These are phyloP conservation scores for Cerioporus squamosus DNA, from an alignment of 1,284 basidiomycete species.

Conservation along the genomic window DNA sequence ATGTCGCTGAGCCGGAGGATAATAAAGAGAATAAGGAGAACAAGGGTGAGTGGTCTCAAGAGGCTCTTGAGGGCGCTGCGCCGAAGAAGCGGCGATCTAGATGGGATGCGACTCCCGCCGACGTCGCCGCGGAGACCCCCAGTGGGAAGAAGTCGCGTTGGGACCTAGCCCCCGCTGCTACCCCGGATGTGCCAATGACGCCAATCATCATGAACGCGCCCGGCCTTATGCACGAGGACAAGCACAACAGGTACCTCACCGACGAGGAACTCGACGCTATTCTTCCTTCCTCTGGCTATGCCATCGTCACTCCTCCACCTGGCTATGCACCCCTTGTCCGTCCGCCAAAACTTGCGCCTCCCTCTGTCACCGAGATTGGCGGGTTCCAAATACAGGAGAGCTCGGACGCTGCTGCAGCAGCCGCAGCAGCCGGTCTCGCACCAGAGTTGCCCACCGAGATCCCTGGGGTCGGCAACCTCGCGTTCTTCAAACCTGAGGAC, in stretches of 20 bases:
- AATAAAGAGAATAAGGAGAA: conserved; percentile 64
- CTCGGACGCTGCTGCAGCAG: conserved; percentile 83
- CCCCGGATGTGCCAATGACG: conserved; percentile 65
- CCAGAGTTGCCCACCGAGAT: conserved; percentile 98
- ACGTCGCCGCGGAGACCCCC: conserved; percentile 54
- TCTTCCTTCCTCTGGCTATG: conserved; percentile 88
- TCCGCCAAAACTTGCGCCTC: conserved; percentile 79
- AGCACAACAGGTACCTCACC: conserved; percentile 91
- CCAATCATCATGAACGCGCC: conserved; percentile 87
- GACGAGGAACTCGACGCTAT: conserved; percentile 96
- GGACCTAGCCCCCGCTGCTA: conserved; percentile 85
- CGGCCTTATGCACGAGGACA: conserved; percentile 85
- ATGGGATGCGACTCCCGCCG: conserved; percentile 91
- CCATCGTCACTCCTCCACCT: conserved; percentile 91
- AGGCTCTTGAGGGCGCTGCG: conserved; percentile 70
- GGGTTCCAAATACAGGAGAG: conserved; percentile 98
- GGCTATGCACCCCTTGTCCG: conserved; percentile 89
- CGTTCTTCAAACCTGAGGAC: conserved; percentile 99
- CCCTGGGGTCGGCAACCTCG: conserved; percentile 95
- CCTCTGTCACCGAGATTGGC: conserved; percentile 71
- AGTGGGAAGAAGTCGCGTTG: conserved; percentile 89
- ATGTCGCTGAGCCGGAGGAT: conserved; percentile 71
- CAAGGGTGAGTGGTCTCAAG: conserved; percentile 71
- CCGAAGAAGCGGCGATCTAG: conserved; percentile 92
- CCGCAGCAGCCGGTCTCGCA: conserved; percentile 89